These are phyloP conservation scores for Coprinellus aureogranulatus DNA, from an alignment of 768 basidiomycete genomes.

Conservation along the genomic window DNA sequence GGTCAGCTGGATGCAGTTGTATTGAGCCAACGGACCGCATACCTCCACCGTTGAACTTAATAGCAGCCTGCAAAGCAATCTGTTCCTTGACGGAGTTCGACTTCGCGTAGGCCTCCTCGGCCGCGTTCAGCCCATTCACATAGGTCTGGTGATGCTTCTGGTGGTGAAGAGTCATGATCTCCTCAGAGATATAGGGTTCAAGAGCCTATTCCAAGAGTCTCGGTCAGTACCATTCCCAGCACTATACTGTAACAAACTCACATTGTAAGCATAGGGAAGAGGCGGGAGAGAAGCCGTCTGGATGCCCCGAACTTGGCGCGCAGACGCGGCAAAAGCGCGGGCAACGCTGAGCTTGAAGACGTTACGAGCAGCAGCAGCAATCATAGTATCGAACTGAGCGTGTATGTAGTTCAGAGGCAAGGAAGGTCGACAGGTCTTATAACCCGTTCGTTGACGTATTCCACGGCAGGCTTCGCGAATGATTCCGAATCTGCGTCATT, in stretches of 20 bases:
- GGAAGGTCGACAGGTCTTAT: not conserved
- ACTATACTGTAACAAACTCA: too few relatives aligned
- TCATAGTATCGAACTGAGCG: not conserved
- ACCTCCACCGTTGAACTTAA: constrained; percentile 98
- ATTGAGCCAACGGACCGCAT: constrained; percentile 18
- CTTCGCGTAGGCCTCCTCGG: constrained; percentile 73
- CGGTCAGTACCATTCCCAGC: too few relatives aligned
- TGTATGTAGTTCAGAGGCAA: not conserved
- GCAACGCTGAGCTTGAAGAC: constrained; percentile 20
- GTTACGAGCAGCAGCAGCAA: not conserved
- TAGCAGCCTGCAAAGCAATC: constrained; percentile 84
- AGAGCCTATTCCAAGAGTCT: too few relatives aligned
- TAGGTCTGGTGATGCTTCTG: constrained; percentile 95
- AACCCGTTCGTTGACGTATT: too few relatives aligned
- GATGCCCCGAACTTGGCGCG: constrained; percentile 14
- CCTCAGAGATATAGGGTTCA: constrained; percentile 86
- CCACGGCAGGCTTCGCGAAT: too few relatives aligned
- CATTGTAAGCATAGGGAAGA: constrained; percentile 32
- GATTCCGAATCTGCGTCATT: too few relatives aligned
- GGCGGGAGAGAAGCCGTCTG: constrained; percentile 22
- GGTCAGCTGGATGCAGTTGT: too few relatives aligned
- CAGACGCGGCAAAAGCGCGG: constrained; percentile 46
- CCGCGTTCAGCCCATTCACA: constrained; percentile 87
- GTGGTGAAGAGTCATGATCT: constrained; percentile 96
- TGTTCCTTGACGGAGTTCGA: constrained; percentile 69